Evolutionary conservation across 306 rosid genomes (phyloP), one percentile per base, ranked within the genome.

Genomic region (Lathyrus tuberosus): DNA sequence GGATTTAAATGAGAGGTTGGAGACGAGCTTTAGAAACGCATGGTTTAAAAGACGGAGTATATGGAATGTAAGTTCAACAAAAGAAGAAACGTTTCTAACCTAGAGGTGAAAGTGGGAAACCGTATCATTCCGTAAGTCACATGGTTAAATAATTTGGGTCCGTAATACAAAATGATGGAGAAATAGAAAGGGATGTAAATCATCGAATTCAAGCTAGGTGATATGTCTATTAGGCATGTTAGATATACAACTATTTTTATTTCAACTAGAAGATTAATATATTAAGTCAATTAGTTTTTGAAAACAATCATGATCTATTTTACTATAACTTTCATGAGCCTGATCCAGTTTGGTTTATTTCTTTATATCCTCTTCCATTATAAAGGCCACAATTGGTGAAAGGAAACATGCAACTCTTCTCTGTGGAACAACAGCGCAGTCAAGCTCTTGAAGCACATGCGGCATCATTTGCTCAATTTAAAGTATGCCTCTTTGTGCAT

Each of bases 391-490:
- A 95, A 67, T 77, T 95, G 86, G 99, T 95, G 73, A 95, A 95
- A 80, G 99, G 99, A 76, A 95, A 90, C 80, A 84, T 95, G 99
- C 99, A 95, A 74, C 97, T 95, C 67, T 95, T 87, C 77, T 95
- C 99, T 0, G 86, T 91, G 75, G 99, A 95, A 33, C 99, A 95
- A 84, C 99, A 95, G 85, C 90, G 97, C 47, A 94, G 99, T 83
- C 99, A 94, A 83, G 99, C 99, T 68, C 92, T 94, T 73, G 99
- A 94, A 87, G 97, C 99, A 8, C 99, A 94, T 60, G 97, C 99
- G 35, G 99, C 99, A 24, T 74, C 99, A 67, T 94, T 94, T 86
- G 97, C 97, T 57, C 97, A 91, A 79, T 84, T 88, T 65, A 94
- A 91, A 82, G 99, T 88, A 65, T 9, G 91, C 53, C 7, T 48